Evolutionary conservation across 2,329 filamentous ascomycete genomes (phyloP).

Genomic region (Elsinoe necatrix): DNA sequence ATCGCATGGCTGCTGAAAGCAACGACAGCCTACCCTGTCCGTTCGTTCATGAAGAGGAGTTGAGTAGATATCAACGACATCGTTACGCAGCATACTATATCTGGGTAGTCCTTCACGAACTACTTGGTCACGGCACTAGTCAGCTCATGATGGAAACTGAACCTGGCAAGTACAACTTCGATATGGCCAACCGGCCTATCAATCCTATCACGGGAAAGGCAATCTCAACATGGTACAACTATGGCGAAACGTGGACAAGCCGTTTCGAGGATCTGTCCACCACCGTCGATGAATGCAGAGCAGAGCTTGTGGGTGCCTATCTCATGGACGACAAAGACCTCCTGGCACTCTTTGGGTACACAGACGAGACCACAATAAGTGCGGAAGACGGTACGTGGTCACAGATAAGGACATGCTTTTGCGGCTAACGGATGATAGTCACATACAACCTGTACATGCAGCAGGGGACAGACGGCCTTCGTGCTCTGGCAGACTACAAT

Average conservation of each 20-base stretch:
- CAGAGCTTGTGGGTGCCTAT: conserved; percentile 88
- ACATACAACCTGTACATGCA: conserved; percentile 5
- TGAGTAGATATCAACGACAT: conserved; percentile 70
- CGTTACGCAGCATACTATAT: conserved; percentile 87
- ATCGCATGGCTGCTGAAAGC: conserved; percentile 82
- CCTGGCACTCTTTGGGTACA: conserved; percentile 70
- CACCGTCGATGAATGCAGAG: conserved; percentile 88
- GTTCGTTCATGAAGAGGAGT: conserved; percentile 72
- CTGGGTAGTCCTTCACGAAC: conserved; percentile 88
- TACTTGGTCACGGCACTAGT: conserved; percentile 84
- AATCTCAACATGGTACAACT: conserved; percentile 82
- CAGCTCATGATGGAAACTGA: conserved; percentile 87
- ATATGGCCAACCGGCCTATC: conserved; percentile 68
- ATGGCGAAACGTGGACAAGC: conserved; percentile 87
- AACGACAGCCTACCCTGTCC: conserved; percentile 78
- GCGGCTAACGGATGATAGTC: background rate
- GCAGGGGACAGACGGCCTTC: background rate
- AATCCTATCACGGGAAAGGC: conserved; percentile 72
- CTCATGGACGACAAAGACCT: conserved; percentile 82
- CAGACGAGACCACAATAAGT: conserved; percentile 48
- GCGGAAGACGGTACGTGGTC: conserved; percentile 61
- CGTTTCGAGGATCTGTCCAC: conserved; percentile 83
- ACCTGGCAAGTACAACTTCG: conserved; percentile 79
- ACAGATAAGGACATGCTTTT: background rate
- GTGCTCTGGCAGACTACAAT: background rate